phyloP scores from a whole-genome alignment of 2,329 filamentous ascomycete genomes.

The Colletotrichum camelliae region DNA sequence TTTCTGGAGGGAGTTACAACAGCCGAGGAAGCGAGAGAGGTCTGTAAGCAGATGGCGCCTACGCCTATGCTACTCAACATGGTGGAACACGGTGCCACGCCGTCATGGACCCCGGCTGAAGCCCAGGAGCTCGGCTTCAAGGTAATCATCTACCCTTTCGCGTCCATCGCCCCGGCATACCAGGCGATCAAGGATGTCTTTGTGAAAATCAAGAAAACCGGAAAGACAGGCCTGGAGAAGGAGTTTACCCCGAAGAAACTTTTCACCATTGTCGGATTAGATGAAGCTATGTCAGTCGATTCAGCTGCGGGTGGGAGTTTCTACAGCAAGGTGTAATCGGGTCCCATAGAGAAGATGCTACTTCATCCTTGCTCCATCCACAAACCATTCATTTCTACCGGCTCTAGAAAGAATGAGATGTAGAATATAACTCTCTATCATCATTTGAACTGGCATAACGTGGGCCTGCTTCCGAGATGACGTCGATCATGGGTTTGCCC shows the following conservation, averaged over 20 bases:
- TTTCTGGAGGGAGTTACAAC: neutral
- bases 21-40: neutral
- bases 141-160: neutral
- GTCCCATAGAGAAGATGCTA: neutral
- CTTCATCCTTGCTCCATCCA: neutral
- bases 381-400: neutral
- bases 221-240: neutral
- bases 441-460: neutral
- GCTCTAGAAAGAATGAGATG: rapidly evolving
- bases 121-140: neutral
- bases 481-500: neutral
- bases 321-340: neutral
- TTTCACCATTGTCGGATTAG: neutral
- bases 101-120: neutral
- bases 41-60: neutral
- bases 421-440: neutral
- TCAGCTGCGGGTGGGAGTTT: neutral
- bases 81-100: neutral
- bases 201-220: neutral
- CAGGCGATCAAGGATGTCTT: neutral
- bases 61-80: neutral
- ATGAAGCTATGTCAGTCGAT: neutral
- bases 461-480: neutral
- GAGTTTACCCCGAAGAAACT: neutral
- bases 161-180: neutral